phyloP scores from a whole-genome alignment of 2,329 filamentous ascomycete species.

The Pseudogymnoascus sp. region DNA sequence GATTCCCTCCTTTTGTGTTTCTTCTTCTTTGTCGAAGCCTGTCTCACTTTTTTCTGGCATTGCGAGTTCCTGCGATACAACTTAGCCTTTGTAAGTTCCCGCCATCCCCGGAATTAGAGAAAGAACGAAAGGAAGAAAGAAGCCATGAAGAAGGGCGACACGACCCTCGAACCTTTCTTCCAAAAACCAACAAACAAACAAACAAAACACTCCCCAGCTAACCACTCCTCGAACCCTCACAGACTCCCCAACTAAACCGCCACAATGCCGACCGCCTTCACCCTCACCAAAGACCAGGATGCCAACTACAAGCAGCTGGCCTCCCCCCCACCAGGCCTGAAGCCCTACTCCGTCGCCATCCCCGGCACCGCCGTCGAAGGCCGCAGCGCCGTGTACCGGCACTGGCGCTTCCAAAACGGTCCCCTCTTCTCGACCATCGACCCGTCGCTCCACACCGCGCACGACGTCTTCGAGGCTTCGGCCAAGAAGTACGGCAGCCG shows the following conservation, averaged over 20 bases:
- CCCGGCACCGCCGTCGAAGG: conserved; percentile 68
- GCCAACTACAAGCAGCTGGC: conserved; percentile 22
- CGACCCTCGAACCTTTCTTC: background rate
- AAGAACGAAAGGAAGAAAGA: background rate
- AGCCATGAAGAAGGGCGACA: background rate
- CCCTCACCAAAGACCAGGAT: conserved; percentile 21
- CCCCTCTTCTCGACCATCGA: conserved; percentile 66
- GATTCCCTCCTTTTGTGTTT: background rate
- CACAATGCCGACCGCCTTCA: background rate
- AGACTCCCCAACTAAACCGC: background rate
- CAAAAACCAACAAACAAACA: background rate
- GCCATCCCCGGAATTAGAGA: background rate
- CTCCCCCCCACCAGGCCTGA: conserved; percentile 26
- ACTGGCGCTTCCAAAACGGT: conserved; percentile 70
- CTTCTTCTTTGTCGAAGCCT: background rate
- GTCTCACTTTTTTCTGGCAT: background rate
- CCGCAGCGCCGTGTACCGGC: conserved; percentile 72
- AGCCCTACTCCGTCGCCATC: conserved; percentile 70
- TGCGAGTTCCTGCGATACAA: background rate
- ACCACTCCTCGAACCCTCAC: background rate
- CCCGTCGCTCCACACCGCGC: conserved; percentile 62
- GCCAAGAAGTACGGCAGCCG: conserved; percentile 58
- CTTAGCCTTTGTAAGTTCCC: background rate
- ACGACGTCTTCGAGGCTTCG: conserved; percentile 73
- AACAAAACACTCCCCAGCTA: background rate